Percentiles rank a stretch among this genome's conserved stretches.
Evolutionary conservation across 2,329 filamentous ascomycete genomes (phyloP).

Genomic region (Hyphodiscus sp.): DNA sequence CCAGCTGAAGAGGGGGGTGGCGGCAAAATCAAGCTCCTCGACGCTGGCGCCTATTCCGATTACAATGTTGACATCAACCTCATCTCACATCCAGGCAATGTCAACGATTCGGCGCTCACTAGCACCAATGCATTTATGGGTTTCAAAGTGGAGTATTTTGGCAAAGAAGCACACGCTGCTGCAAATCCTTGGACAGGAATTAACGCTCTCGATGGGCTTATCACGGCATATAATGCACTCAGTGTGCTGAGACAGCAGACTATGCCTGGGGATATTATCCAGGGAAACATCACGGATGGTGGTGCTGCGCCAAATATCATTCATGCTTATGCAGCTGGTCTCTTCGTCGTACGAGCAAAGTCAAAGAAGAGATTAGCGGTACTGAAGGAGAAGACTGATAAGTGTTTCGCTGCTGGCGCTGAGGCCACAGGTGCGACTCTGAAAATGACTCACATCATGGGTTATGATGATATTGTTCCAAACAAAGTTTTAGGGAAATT

Average conservation of each 20-base stretch:
- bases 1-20: conserved; percentile 24
- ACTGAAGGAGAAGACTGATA: conserved; percentile 16
- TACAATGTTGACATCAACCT: conserved; percentile 31
- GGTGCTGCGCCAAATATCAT: conserved; percentile 37
- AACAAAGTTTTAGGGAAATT: conserved; percentile 42
- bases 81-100: conserved; percentile 33
- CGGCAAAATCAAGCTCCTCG: conserved; percentile 37
- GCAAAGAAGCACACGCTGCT: conserved; percentile 41
- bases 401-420: conserved; percentile 42
- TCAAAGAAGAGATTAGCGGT: not conserved
- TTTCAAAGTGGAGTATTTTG: conserved; percentile 46
- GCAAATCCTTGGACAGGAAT: conserved; percentile 33
- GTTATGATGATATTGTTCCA: conserved; percentile 46
- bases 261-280: conserved; percentile 26
- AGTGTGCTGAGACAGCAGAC: conserved; percentile 29
- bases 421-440: conserved; percentile 44
- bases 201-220: conserved; percentile 35
- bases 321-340: conserved; percentile 17
- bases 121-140: conserved; percentile 45
- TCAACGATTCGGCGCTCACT: conserved; percentile 40
- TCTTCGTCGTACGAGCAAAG: conserved; percentile 38
- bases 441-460: conserved; percentile 32
- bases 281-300: conserved; percentile 35
- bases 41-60: conserved; percentile 38
- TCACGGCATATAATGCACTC: conserved; percentile 31